Percentiles rank a stretch among this genome's conserved stretches.
Evolutionary conservation across 2,329 filamentous ascomycete genomes (phyloP).

Genomic region (Colletotrichum sp.): DNA sequence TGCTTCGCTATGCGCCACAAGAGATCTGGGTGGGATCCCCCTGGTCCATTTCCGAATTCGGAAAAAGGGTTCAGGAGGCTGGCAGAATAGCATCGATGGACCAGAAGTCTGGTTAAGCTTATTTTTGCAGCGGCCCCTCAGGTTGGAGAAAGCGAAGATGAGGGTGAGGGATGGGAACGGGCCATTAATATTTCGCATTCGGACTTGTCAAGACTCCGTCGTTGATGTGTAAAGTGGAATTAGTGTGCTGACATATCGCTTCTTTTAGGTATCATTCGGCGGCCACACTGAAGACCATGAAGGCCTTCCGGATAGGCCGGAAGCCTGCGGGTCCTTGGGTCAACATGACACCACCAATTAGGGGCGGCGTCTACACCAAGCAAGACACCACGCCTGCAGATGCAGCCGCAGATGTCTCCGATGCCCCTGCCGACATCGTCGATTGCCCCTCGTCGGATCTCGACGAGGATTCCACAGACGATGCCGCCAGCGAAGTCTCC

Average conservation of each 20-base stretch:
- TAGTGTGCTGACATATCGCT: constrained; percentile 29
- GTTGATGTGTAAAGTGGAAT: constrained; percentile 13
- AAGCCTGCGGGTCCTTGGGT: constrained; percentile 58
- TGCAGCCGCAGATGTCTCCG: not conserved
- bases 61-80: not conserved
- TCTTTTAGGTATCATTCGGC: constrained; percentile 60
- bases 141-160: not conserved
- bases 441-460: constrained; percentile 15
- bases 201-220: not conserved
- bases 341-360: constrained; percentile 65
- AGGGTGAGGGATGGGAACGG: not conserved
- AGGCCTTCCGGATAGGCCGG: constrained; percentile 64
- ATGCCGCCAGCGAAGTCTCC: constrained; percentile 13
- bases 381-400: constrained; percentile 16
- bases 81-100: not conserved
- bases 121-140: not conserved
- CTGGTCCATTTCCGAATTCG: not conserved
- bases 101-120: constrained; percentile 20
- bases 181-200: constrained; percentile 10
- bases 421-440: constrained; percentile 3
- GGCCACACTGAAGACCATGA: constrained; percentile 60
- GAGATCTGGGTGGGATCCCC: not conserved
- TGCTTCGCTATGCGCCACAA: not conserved
- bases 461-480: constrained; percentile 14
- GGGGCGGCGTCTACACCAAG: constrained; percentile 47